These are phyloP conservation scores for Ogataea naganishii DNA, from an alignment of 805 yeast species.

Conservation along the genomic window DNA sequence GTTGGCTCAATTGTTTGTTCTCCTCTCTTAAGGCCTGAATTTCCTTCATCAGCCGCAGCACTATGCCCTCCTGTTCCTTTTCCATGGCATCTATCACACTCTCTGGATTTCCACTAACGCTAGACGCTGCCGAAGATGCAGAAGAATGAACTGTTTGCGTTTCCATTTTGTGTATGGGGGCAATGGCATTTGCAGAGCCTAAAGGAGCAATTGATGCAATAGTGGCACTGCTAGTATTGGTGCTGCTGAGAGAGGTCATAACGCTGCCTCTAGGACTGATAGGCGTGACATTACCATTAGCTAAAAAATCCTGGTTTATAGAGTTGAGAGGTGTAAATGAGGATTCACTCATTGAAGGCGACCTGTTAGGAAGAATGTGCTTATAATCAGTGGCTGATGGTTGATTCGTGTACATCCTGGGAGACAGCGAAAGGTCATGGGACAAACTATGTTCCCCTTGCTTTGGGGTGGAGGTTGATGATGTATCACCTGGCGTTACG, in stretches of 20 bases:
- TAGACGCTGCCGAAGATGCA: constrained; percentile 13
- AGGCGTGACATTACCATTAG: no score
- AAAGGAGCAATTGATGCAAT: constrained; percentile 1
- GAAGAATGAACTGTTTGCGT: constrained; percentile 13
- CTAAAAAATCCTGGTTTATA: no score
- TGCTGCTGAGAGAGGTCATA: no score
- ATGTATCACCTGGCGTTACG: no score
- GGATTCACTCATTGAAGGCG: constrained; percentile 13
- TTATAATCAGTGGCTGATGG: constrained; percentile 12
- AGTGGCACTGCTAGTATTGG: neutral
- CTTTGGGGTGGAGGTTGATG: no score
- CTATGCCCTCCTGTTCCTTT: constrained; percentile 70
- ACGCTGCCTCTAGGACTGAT: constrained; percentile 10
- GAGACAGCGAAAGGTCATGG: no score
- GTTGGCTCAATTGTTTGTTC: constrained; percentile 30
- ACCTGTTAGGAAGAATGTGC: constrained; percentile 15
- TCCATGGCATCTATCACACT: constrained; percentile 56
- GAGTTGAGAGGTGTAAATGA: no score
- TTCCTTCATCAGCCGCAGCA: constrained; percentile 56
- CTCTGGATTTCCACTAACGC: constrained; percentile 26
- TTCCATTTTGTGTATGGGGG: constrained; percentile 7
- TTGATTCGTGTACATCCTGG: constrained; percentile 7
- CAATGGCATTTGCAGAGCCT: constrained; percentile 7
- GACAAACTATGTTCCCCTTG: no score
- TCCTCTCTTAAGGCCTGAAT: constrained; percentile 47